Conservation (phyloP, 306 rosid genomes). For the Prinsepia uniflora region DNA sequence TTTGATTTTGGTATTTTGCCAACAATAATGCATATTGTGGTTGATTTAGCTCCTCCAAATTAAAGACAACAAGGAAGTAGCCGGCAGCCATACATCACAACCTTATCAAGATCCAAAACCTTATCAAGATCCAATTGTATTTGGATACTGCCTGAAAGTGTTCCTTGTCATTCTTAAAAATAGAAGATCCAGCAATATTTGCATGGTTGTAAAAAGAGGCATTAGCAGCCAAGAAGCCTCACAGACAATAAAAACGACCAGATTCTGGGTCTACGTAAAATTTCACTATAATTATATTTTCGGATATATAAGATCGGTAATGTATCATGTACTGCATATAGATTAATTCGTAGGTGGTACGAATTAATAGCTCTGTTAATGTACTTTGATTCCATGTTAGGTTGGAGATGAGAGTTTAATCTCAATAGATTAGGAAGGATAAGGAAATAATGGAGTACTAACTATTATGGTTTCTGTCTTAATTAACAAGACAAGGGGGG, state of each 20-base stretch:
- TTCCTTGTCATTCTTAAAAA: not conserved
- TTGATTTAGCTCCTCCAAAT: not conserved
- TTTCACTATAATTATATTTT: too few species aligned
- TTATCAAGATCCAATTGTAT: not conserved
- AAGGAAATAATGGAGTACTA: not conserved
- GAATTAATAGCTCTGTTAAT: not conserved
- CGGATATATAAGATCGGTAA: too few species aligned
- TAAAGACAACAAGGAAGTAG: not conserved
- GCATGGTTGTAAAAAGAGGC: too few species aligned
- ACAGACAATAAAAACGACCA: too few species aligned
- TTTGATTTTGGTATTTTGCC: not conserved
- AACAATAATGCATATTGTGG: slow-evolving; percentile 18
- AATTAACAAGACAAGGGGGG: not conserved
- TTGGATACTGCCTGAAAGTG: not conserved
- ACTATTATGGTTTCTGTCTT: not conserved
- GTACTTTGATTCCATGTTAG: too few species aligned
- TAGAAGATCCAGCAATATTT: not conserved
- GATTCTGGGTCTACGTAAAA: too few species aligned
- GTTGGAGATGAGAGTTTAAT: not conserved
- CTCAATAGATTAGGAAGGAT: not conserved
- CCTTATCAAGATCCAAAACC: slow-evolving; percentile 3
- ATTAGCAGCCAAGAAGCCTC: too few species aligned
- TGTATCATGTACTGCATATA: not conserved
- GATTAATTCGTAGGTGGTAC: not conserved
- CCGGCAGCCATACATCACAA: not conserved